Base-by-base conservation (phyloP, 2,329 filamentous ascomycete species). In the Diaporthe caulivora region DNA sequence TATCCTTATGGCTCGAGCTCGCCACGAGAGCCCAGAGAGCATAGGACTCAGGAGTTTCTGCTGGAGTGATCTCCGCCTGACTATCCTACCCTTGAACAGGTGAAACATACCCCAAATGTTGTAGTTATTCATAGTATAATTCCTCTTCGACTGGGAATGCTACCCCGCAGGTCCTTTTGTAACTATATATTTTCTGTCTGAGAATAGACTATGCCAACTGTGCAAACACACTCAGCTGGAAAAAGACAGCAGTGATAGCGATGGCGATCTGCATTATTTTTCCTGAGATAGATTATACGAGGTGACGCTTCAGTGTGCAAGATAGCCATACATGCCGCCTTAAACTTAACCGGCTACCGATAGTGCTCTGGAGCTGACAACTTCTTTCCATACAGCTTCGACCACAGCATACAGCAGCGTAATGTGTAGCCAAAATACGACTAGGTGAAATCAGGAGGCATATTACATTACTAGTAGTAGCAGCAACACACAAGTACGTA, bases 151-250 rank as follows among this genome's bases (percentile, higher is more conserved):
- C 37, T 62, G 57, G 40, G 37, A 44, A 42, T 62, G n/a, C 21
- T 44, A 62, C 57, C 57, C 37, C 57, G 24, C 37, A 62, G 37
- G 24, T 62, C 57, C 24, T 29, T 62, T 29, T 26, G 34, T 44
- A 21, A 3, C 1, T 29, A 9, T 29, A 15, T 24, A 13, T 44
- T 44, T 29, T 62, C 37, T 44, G 9, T 21, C 8, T 26, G 15
- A 29, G 13, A 10, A 44, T 29, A 62, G 17, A 44, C 24, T n/a
- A 10, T 3, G 11, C 31, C 15, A 13, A 29, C 15, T 60, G 34
- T 26, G n/a, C 15, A 11, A 15, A 5, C 15, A 15, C 11, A 10
- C n/a, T 13, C 49, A 26, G 24, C 49, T 53, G 1, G n/a, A 51
- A 53, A 11, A 24, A 51, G 49, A 11, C 2, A 15, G 24, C 13